A percentile compares a stretch with the other conserved stretches of the same genome.
These are phyloP conservation scores for Silene vulgaris DNA, from an alignment of 179 eudicot genomes.

Conservation along the genomic window DNA sequence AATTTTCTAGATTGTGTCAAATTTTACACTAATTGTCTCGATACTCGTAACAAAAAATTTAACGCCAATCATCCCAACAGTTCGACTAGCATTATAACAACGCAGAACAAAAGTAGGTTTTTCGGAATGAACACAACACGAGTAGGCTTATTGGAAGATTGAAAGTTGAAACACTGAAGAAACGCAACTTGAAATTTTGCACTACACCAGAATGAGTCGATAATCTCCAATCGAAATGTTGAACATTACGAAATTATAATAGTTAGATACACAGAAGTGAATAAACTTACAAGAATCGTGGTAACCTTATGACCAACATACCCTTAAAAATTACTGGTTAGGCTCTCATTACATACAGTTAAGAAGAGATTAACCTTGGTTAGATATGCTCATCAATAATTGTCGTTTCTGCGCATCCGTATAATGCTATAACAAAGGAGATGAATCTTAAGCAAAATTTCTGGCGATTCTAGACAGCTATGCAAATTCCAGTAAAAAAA, in stretches of 20 bases:
- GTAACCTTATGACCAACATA: not conserved
- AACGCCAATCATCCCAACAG: no score
- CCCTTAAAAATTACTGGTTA: not conserved
- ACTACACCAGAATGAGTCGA: no score
- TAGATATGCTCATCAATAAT: not conserved
- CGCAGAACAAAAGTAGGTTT: no score
- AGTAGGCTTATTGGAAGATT: no score
- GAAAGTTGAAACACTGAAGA: no score
- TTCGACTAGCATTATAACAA: no score
- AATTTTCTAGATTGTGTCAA: no score
- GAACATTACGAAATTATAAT: conserved; percentile 12
- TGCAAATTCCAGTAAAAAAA: not conserved
- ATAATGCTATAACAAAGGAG: conserved; percentile 10
- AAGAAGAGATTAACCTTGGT: conserved; percentile 8
- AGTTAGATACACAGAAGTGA: conserved; percentile 7
- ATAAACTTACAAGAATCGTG: conserved; percentile 10
- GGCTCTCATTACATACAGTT: conserved; percentile 6
- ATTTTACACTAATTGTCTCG: no score
- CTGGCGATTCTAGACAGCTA: not conserved
- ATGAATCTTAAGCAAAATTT: conserved; percentile 13
- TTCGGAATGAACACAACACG: no score
- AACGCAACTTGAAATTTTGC: not conserved
- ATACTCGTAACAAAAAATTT: no score
- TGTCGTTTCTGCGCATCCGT: conserved; percentile 21
- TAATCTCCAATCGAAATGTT: not conserved